Percentiles rank a stretch among this genome's conserved stretches.
These are phyloP conservation scores for Pythium brachiatum DNA, from an alignment of 352 stramenopile genomes.

Conservation along the genomic window DNA sequence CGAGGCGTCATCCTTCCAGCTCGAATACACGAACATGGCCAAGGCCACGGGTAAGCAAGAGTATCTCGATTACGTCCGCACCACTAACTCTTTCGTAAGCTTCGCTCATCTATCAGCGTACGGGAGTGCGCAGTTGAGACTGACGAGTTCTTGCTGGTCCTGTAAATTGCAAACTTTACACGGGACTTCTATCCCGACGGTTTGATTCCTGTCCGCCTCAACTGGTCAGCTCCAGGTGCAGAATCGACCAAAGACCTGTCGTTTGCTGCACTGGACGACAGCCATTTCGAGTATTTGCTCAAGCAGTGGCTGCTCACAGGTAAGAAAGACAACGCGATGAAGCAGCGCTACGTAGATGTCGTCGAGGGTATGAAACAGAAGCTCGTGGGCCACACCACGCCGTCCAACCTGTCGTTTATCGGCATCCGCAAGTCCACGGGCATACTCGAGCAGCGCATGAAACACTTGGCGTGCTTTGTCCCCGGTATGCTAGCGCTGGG, in stretches of 20 bases:
- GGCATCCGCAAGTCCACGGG: constrained; percentile 29
- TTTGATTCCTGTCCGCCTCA: constrained; percentile 28
- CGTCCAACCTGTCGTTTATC: constrained; percentile 44
- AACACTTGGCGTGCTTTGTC: constrained; percentile 89
- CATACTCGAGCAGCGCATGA: constrained; percentile 44
- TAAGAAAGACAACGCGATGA: constrained; percentile 44
- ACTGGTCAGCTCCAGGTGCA: constrained; percentile 18
- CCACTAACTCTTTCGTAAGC: constrained; percentile 36
- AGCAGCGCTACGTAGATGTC: constrained; percentile 48
- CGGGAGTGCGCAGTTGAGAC: too few relatives aligned
- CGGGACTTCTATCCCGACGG: constrained; percentile 23
- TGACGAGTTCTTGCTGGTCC: too few relatives aligned
- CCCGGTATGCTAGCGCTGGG: constrained; percentile 80
- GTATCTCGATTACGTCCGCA: constrained; percentile 36
- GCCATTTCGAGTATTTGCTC: constrained; percentile 75
- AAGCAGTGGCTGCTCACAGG: constrained; percentile 67
- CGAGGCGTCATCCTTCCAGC: constrained; percentile 54
- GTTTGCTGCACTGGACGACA: constrained; percentile 61
- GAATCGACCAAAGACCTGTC: constrained; percentile 29
- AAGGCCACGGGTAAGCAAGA: constrained; percentile 31
- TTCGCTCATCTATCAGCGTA: background rate
- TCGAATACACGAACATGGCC: constrained; percentile 62
- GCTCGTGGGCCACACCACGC: constrained; percentile 37
- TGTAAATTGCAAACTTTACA: constrained; percentile 12
- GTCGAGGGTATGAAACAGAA: constrained; percentile 44